Evolutionary conservation across 139 green algal species (phyloP).

Genomic region (Trebouxia sp.): DNA sequence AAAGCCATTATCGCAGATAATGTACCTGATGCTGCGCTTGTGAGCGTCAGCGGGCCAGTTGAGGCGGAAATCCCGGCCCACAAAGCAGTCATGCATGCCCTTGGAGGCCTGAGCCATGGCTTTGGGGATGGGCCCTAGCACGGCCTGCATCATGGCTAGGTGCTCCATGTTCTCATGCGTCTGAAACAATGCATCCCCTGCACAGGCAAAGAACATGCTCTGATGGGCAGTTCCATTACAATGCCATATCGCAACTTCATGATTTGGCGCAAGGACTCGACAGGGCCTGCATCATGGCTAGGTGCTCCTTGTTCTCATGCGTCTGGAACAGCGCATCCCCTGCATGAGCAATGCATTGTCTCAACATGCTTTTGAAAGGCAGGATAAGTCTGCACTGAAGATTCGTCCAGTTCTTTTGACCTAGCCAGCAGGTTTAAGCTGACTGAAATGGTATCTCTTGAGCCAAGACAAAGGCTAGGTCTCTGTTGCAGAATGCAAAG

Average conservation of each 20-base stretch:
- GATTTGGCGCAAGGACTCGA: slow-evolving; percentile 76
- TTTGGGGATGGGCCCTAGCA: slow-evolving; percentile 77
- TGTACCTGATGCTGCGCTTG: slow-evolving; percentile 14
- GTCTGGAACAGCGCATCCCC: slow-evolving; percentile 92
- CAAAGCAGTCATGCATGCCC: slow-evolving; percentile 47
- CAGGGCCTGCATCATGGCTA: slow-evolving; percentile 98
- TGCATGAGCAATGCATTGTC: slow-evolving; percentile 27
- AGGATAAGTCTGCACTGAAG: slow-evolving; percentile 22
- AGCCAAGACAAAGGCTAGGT: no score
- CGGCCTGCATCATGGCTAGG: slow-evolving; percentile 98
- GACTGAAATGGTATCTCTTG: no score
- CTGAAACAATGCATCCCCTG: slow-evolving; percentile 90
- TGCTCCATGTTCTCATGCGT: slow-evolving; percentile 99
- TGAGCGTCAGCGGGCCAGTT: neutral
- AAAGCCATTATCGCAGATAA: no score
- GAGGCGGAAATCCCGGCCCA: neutral
- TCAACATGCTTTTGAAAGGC: no score
- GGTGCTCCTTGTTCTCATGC: slow-evolving; percentile 98
- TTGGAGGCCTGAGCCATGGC: slow-evolving; percentile 45
- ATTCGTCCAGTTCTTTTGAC: no score
- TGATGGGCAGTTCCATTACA: no score
- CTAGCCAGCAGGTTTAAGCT: no score
- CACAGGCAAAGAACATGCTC: no score
- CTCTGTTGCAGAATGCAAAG: no score
- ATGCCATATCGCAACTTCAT: no score